Percentiles rank a stretch among this genome's conserved stretches.
Conservation (phyloP, 192 early-diverging fungal genomes). For the Linnemannia elongata region DNA sequence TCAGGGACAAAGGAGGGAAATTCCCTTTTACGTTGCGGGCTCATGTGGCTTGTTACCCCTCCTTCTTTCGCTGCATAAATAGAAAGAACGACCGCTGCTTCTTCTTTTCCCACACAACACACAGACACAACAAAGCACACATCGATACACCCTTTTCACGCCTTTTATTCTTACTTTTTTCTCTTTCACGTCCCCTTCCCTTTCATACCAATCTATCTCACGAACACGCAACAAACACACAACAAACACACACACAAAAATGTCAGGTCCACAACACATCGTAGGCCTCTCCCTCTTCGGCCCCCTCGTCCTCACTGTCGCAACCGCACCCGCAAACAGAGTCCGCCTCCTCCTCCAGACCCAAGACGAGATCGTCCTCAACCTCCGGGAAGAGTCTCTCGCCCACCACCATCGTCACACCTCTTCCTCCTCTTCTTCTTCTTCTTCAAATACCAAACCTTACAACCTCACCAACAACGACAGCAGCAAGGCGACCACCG, state of each 20-base stretch:
- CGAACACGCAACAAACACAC: no score
- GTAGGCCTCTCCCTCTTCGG: constrained; percentile 18
- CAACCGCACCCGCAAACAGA: constrained; percentile 35
- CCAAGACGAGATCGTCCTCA: constrained; percentile 51
- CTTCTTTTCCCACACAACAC: not conserved
- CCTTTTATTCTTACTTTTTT: not conserved
- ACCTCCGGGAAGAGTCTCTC: constrained; percentile 48
- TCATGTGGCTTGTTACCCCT: not conserved
- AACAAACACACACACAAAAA: not conserved
- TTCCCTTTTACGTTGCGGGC: not conserved
- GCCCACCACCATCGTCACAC: constrained; percentile 1
- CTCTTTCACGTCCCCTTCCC: not conserved
- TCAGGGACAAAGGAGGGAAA: not conserved
- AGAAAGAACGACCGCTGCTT: not conserved
- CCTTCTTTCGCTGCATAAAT: no score
- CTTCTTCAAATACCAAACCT: not conserved
- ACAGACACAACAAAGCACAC: not conserved
- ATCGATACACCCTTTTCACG: not conserved
- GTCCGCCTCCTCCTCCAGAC: constrained; percentile 39
- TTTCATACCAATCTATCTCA: not conserved
- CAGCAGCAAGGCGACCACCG: not conserved
- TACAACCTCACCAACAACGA: not conserved
- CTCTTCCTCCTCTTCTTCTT: no score
- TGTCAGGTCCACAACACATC: constrained; percentile 1
- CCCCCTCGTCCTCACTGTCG: constrained; percentile 16